Conservation (phyloP, 2,329 filamentous ascomycete genomes). For the Cladobotryum protrusum region DNA sequence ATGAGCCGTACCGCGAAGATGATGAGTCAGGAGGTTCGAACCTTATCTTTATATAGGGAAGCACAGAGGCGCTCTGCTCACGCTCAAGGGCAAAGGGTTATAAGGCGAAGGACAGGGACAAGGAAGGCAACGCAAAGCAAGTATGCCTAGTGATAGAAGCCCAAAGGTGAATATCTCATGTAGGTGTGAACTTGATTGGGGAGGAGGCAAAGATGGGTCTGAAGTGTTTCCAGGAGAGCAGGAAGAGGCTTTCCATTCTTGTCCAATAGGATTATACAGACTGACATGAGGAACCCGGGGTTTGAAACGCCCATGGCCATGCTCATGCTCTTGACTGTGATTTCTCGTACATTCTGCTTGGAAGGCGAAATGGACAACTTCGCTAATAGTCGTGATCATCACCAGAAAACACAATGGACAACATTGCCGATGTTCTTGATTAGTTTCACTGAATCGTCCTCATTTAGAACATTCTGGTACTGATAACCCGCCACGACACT, state of each 20-base stretch:
- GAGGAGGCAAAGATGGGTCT: conserved; percentile 85
- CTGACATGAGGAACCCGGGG: conserved; percentile 84
- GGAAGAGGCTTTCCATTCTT: conserved; percentile 43
- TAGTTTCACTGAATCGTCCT: conserved; percentile 67
- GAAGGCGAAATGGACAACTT: conserved; percentile 70
- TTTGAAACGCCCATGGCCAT: conserved; percentile 93
- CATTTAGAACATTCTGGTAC: conserved; percentile 88
- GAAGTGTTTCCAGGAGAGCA: conserved; percentile 54
- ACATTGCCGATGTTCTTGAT: conserved; percentile 76
- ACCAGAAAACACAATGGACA: conserved; percentile 80
- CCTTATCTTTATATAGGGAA: conserved; percentile 48
- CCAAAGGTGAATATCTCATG: conserved; percentile 66
- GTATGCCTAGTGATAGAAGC: conserved; percentile 42
- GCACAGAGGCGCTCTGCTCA: conserved; percentile 20
- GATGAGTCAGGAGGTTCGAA: conserved; percentile 35
- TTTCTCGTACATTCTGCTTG: conserved; percentile 64
- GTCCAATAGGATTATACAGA: conserved; percentile 86
- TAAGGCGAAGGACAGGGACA: conserved; percentile 48
- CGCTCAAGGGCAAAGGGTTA: conserved; percentile 48
- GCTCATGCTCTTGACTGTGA: conserved; percentile 90
- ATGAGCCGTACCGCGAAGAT: conserved; percentile 4
- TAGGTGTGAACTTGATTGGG: conserved; percentile 84
- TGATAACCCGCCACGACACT: conserved; percentile 77
- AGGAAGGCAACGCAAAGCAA: conserved; percentile 51
- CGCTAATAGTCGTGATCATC: conserved; percentile 99